phyloP scores from a whole-genome alignment of 108 stramenopile species.

The Schizochytrium sp. region DNA sequence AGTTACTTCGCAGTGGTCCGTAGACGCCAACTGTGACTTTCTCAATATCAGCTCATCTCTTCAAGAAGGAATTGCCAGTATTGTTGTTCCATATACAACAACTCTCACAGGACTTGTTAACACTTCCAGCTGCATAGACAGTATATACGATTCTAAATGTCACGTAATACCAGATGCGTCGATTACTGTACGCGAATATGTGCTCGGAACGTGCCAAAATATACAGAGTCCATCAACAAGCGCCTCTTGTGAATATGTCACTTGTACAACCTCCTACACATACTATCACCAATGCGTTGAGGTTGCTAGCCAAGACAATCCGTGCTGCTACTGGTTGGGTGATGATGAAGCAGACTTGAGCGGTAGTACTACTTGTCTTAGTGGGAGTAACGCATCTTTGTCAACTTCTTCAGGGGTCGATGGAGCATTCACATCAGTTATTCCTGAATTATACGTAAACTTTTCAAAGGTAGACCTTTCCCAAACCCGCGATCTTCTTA shows the following conservation, averaged over 20 bases:
- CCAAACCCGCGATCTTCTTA: not conserved
- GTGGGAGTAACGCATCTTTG: not conserved
- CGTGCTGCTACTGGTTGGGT: constrained; percentile 34
- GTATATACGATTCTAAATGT: too few relatives aligned
- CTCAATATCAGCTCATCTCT: not conserved
- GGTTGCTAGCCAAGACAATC: not conserved
- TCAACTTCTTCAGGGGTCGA: too few relatives aligned
- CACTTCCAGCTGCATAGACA: too few relatives aligned
- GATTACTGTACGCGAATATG: too few relatives aligned
- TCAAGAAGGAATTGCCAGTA: not conserved
- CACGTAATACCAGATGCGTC: too few relatives aligned
- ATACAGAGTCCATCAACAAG: too few relatives aligned
- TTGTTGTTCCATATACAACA: not conserved
- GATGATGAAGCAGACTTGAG: not conserved
- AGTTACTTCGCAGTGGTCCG: constrained; percentile 7
- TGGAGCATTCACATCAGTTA: too few relatives aligned
- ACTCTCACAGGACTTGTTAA: not conserved
- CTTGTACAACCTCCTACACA: too few relatives aligned
- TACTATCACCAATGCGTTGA: constrained; percentile 11
- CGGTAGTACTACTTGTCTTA: not conserved
- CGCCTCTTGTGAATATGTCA: too few relatives aligned
- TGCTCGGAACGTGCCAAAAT: too few relatives aligned
- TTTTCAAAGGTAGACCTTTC: too few relatives aligned
- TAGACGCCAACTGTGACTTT: not conserved
- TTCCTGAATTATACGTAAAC: too few relatives aligned